Evolutionary conservation across 2,329 filamentous ascomycete species (phyloP).

Genomic region (Endocalyx cinctus): DNA sequence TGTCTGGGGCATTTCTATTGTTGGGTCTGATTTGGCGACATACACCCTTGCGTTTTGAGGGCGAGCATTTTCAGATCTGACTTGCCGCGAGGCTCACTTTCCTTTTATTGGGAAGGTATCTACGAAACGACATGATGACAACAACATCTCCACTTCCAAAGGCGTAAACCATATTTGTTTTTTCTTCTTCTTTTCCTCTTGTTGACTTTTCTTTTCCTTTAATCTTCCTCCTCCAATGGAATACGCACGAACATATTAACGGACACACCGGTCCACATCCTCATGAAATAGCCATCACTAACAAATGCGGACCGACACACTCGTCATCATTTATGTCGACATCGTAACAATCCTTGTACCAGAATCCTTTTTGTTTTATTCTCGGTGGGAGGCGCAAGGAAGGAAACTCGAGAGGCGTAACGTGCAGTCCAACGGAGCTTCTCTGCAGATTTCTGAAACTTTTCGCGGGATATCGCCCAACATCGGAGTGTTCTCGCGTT

Average conservation of each 20-base stretch:
- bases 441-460: no score
- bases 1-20: slow-evolving; percentile 34
- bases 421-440: no score
- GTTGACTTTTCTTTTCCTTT: slow-evolving; percentile 23
- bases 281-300: not conserved
- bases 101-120: slow-evolving; percentile 38
- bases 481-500: no score
- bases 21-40: slow-evolving; percentile 45
- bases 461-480: no score
- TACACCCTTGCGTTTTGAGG: slow-evolving; percentile 40
- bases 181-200: slow-evolving; percentile 17
- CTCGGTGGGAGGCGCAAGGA: no score
- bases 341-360: no score
- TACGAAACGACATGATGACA: slow-evolving; percentile 41
- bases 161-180: slow-evolving; percentile 19
- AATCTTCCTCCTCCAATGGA: slow-evolving; percentile 19
- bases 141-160: slow-evolving; percentile 18
- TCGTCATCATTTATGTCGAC: no score
- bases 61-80: slow-evolving; percentile 52
- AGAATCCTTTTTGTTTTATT: no score
- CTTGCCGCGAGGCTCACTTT: slow-evolving; percentile 58
- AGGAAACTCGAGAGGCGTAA: no score
- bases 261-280: slow-evolving; percentile 1
- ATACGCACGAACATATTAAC: no score
- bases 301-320: no score